Base-by-base conservation (phyloP, 1,284 basidiomycete species). In the Cystobasidium slooffiae region DNA sequence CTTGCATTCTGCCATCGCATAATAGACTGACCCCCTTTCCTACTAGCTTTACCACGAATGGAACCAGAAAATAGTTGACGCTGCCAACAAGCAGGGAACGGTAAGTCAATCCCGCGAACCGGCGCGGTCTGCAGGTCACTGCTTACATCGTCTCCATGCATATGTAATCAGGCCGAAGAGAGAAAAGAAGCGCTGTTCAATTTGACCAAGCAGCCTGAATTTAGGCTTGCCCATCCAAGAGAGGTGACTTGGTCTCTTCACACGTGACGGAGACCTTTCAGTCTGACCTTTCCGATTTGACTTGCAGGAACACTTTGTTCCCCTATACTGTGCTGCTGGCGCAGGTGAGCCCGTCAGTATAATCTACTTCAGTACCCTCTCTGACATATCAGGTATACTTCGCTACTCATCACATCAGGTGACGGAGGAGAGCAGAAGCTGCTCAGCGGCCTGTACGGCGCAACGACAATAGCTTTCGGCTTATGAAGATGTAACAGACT, bases 221-320 rank as follows among this genome's bases (percentile, higher is more conserved):
- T 90, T 84, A 85, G 88, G 3, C 79, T 84, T 3, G 85, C 88
- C 24, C 89, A 91, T 77, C 90, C 90, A 3, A 84, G 88, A 6
- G 70, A 73, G 53, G 70, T 66, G 18, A 49, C 75, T 46, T 10
- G 14, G 55, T 51, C 63, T 1, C 24, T 51, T 8, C 7, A 51
- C 10, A 18, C 59, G 7, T 14, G 39, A 44, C 3, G 8, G 4
- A 37, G 14, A 18, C 39, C 47, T 8, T 39, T 24, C 46, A 10
- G 8, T 12, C 61, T 49, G 46, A 63, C 44, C 14, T 20, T 62
- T 43, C n/a, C 9, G 3, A 20, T 56, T n/a, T 1, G 10, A 20
- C 10, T 20, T 44, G 5, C 88, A 88, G 78, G 90, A 91, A 24
- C 90, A 91, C 78, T 90, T 90, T 80, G 84, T 91, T 20, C 90